Base-by-base conservation (phyloP, 495 filamentous ascomycete genomes). In the Neurospora tetraspora region DNA sequence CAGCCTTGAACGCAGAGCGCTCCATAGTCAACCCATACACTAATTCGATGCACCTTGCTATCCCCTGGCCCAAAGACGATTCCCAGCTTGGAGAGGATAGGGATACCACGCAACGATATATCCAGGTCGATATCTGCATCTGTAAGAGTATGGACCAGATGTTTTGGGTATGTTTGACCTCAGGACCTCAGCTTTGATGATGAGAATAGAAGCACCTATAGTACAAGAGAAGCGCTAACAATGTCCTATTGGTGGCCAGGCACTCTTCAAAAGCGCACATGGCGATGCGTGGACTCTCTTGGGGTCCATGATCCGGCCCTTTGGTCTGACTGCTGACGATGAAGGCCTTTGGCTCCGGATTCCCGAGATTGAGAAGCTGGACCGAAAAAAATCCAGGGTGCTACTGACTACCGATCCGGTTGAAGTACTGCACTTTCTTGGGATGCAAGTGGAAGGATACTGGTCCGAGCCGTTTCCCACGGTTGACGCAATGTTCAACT, bases 241-340 rank as follows among this genome's bases (percentile, higher is more conserved):
- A 27, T 18, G 70, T 43, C 39, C 31, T 18, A 47, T 39, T 3
- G 18, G 9, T 70, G 11, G 38, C 2, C 39, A 80, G 79, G 79
- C 83, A 71, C 77, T 86, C 36, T 91, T 91, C 78, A 88, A 87
- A 74, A 79, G 87, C 12, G 85, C 86, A 2, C 89, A 92, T 69
- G 88, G 90, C 39, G 92, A 92, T 71, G 74, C 93, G 0, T 89
- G 87, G 87, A 90, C 89, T 61, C 81, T 94, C 1, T 75, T 93
- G 0, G 90, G 91, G 1, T 81, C 83, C 39, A 88, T 81, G 16
- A 87, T 91, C 20, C 83, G 89, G 8, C 84, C 84, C 0, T 87
- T 88, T 38, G 90, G 91, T 12, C 82, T 93, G 27, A 91, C 88
- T 0, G 82, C 87, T 45, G 91, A 89, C 74, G 83, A 90, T 71